phyloP scores from a whole-genome alignment of 1,284 basidiomycete genomes.

The Xerocomus amazonicus region DNA sequence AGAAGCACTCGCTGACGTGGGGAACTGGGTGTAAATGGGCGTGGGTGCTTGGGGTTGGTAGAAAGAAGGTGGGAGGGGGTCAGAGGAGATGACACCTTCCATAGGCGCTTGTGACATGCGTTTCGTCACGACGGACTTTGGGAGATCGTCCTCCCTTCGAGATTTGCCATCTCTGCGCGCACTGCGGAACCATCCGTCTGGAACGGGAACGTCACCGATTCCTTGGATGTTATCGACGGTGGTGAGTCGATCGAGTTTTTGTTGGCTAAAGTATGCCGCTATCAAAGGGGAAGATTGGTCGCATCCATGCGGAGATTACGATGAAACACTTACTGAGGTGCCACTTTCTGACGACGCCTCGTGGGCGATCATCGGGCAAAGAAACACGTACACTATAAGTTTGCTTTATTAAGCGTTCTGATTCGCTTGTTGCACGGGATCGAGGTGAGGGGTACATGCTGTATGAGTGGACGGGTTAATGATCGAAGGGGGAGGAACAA shows the following conservation, averaged over 20 bases:
- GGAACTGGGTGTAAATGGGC: constrained; percentile 32
- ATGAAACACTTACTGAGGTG: constrained; percentile 63
- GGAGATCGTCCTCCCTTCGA: constrained; percentile 51
- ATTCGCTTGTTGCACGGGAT: constrained; percentile 42
- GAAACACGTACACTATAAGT: constrained; percentile 79
- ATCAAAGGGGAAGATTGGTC: constrained; percentile 14
- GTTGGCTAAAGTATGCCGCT: constrained; percentile 81
- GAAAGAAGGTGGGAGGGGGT: constrained; percentile 26
- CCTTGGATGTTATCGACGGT: constrained; percentile 64
- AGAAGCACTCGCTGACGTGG: constrained; percentile 29
- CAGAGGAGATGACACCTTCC: constrained; percentile 26
- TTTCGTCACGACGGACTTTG: constrained; percentile 35
- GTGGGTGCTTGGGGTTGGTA: constrained; percentile 23
- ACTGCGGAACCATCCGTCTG: constrained; percentile 72
- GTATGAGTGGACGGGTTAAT: constrained; percentile 17
- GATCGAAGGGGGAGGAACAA: constrained; percentile 12
- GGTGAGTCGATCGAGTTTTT: constrained; percentile 60
- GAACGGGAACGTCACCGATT: constrained; percentile 60
- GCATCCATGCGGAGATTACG: constrained; percentile 22
- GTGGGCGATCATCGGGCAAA: constrained; percentile 60
- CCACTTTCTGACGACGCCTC: constrained; percentile 70
- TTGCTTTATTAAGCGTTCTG: constrained; percentile 71
- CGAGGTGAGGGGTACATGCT: constrained; percentile 36
- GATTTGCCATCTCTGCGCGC: constrained; percentile 60
- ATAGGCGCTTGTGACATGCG: constrained; percentile 34